Evolutionary conservation across 345 rosid genomes (phyloP).

Genomic region (Eucalyptus marginata): DNA sequence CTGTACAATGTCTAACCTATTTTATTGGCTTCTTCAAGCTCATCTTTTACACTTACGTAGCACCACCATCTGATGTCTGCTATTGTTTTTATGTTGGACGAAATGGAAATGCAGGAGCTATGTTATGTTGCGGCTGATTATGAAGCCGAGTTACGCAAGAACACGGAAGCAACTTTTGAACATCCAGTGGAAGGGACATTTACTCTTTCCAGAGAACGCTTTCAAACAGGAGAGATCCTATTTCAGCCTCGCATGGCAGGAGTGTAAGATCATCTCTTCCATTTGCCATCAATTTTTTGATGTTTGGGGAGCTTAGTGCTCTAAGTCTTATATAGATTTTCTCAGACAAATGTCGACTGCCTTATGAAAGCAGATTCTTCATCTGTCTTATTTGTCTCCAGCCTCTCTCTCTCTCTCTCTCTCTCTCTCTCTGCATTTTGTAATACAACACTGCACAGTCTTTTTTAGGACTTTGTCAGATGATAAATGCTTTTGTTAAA

Average conservation of each 20-base stretch:
- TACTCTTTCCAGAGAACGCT: conserved; percentile 79
- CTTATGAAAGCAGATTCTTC: background rate
- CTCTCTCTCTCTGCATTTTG: background rate
- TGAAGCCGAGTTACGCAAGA: conserved; percentile 46
- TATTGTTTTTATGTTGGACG: background rate
- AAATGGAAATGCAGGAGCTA: conserved; percentile 39
- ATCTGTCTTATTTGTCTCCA: background rate
- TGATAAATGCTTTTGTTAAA: background rate
- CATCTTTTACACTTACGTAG: background rate
- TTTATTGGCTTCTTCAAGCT: background rate
- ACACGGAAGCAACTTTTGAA: conserved; percentile 55
- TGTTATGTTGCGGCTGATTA: conserved; percentile 91
- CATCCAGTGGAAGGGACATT: conserved; percentile 62
- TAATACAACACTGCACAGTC: background rate
- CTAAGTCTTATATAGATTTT: background rate
- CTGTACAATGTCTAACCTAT: background rate
- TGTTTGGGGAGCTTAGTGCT: background rate
- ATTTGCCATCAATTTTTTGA: background rate
- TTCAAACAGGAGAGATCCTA: conserved; percentile 85
- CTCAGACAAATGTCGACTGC: background rate
- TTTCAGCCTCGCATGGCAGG: conserved; percentile 84
- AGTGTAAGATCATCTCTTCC: conserved; percentile 42
- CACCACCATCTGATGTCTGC: background rate
- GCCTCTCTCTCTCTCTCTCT: background rate
- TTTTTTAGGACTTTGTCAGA: background rate